These are phyloP conservation scores for Carallia pectinifolia DNA, from an alignment of 345 rosid species.

Conservation along the genomic window DNA sequence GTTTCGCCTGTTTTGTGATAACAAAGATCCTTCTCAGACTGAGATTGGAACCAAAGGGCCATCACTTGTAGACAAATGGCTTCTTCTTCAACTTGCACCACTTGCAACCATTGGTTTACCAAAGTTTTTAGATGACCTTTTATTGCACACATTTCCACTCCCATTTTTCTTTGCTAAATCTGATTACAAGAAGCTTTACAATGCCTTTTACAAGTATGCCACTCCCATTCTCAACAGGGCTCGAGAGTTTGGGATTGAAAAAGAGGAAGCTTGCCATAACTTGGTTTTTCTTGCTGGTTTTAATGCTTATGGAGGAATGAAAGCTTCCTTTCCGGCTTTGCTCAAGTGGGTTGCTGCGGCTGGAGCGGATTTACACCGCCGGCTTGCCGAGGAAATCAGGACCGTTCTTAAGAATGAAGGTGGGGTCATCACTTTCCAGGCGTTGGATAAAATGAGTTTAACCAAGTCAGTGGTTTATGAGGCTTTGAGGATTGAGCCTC, in stretches of 20 bases:
- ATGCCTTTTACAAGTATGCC: constrained; percentile 22
- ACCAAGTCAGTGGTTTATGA: constrained; percentile 51
- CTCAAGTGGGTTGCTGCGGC: constrained; percentile 45
- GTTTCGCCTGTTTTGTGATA: constrained; percentile 19
- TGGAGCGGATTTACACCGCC: constrained; percentile 35
- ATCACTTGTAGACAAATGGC: constrained; percentile 7
- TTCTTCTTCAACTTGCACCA: constrained; percentile 31
- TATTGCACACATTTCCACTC: constrained; percentile 28
- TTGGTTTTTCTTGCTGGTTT: constrained; percentile 38
- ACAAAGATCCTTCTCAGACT: constrained; percentile 21
- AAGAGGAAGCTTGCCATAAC: constrained; percentile 52
- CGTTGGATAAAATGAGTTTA: constrained; percentile 40
- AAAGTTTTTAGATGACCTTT: constrained; percentile 28
- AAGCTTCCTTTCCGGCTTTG: constrained; percentile 29
- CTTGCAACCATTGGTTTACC: constrained; percentile 28
- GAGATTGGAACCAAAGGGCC: constrained; percentile 28
- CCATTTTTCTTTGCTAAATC: constrained; percentile 33
- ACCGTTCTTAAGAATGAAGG: constrained; percentile 23
- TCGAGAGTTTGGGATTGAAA: constrained; percentile 27
- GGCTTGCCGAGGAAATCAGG: constrained; percentile 40
- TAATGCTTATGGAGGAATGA: constrained; percentile 43
- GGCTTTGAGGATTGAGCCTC: constrained; percentile 41
- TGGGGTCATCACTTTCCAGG: constrained; percentile 31
- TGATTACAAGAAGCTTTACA: constrained; percentile 32
- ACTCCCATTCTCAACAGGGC: constrained; percentile 30